These are phyloP conservation scores for Vairimorpha ceranae DNA, from an alignment of 371 early-diverging fungal genomes.

Conservation along the genomic window DNA sequence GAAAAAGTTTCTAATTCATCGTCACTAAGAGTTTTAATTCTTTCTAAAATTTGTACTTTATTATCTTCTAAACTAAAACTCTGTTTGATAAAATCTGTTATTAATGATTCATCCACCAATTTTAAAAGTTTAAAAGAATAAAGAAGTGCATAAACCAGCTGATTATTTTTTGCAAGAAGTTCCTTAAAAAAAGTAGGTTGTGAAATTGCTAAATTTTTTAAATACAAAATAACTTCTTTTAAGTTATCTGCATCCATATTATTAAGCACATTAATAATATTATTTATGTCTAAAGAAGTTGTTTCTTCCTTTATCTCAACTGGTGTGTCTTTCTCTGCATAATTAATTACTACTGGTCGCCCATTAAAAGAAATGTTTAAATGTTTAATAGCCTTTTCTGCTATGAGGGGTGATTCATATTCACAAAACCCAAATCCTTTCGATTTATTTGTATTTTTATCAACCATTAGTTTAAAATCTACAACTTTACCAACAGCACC, in stretches of 20 bases:
- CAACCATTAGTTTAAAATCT: constrained; percentile 59
- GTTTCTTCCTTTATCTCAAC: constrained; percentile 29
- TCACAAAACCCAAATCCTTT: constrained; percentile 65
- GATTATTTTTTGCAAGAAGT: constrained; percentile 51
- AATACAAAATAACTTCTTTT: constrained; percentile 61
- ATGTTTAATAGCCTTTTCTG: constrained; percentile 62
- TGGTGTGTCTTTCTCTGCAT: constrained; percentile 63
- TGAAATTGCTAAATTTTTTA: constrained; percentile 61
- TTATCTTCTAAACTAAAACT: constrained; percentile 55
- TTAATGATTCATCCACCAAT: constrained; percentile 35
- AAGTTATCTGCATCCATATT: constrained; percentile 56
- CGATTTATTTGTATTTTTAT: constrained; percentile 63
- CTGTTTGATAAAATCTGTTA: constrained; percentile 48
- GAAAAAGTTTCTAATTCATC: constrained; percentile 51
- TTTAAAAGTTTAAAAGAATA: constrained; percentile 53
- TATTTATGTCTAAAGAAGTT: constrained; percentile 50
- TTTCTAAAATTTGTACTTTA: constrained; percentile 57
- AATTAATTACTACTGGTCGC: constrained; percentile 63
- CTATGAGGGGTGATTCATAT: constrained; percentile 63
- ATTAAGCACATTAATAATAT: constrained; percentile 53
- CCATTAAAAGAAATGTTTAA: constrained; percentile 63
- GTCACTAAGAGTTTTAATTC: constrained; percentile 58
- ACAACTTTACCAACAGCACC: constrained; percentile 63
- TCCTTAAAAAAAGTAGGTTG: constrained; percentile 60
- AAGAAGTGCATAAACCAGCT: constrained; percentile 56